Percentiles rank a stretch among this genome's conserved stretches.
Evolutionary conservation across 257 asterid genomes (phyloP).

Genomic region (Prunella vulgaris): DNA sequence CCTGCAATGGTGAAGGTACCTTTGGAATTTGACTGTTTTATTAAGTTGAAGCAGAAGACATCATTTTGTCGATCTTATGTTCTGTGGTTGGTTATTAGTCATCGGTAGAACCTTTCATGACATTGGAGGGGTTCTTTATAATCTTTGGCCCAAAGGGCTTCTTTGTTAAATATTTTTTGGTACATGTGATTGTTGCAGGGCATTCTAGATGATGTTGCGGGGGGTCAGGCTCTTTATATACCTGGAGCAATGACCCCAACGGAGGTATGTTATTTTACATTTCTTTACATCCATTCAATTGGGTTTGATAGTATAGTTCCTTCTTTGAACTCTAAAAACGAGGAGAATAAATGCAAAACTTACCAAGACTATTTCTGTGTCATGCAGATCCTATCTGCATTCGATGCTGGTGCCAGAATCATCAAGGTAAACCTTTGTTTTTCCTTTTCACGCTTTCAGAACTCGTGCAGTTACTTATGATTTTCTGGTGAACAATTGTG

Average conservation of each 20-base stretch:
- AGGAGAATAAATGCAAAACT: not conserved
- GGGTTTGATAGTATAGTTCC: not conserved
- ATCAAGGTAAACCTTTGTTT: conserved; percentile 45
- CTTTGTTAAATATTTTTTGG: not conserved
- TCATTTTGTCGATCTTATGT: not conserved
- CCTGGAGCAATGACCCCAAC: conserved; percentile 94
- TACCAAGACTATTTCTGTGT: conserved; percentile 12
- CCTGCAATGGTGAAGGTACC: conserved; percentile 76
- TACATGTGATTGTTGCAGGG: conserved; percentile 45
- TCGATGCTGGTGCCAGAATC: conserved; percentile 62
- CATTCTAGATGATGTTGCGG: conserved; percentile 47
- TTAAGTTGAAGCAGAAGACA: not conserved
- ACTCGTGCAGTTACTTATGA: not conserved
- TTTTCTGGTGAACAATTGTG: not conserved
- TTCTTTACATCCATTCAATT: not conserved
- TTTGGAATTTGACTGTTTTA: not conserved
- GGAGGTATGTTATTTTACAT: conserved; percentile 42
- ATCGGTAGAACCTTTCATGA: not conserved
- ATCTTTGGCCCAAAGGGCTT: not conserved
- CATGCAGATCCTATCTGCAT: conserved; percentile 65
- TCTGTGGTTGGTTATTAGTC: not conserved
- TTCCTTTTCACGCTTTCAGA: not conserved
- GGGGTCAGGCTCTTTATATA: conserved; percentile 52
- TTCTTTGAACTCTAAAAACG: not conserved
- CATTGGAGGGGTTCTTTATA: not conserved